Conservation (phyloP, 2,329 filamentous ascomycete species). For the Geosmithia morbida region DNA sequence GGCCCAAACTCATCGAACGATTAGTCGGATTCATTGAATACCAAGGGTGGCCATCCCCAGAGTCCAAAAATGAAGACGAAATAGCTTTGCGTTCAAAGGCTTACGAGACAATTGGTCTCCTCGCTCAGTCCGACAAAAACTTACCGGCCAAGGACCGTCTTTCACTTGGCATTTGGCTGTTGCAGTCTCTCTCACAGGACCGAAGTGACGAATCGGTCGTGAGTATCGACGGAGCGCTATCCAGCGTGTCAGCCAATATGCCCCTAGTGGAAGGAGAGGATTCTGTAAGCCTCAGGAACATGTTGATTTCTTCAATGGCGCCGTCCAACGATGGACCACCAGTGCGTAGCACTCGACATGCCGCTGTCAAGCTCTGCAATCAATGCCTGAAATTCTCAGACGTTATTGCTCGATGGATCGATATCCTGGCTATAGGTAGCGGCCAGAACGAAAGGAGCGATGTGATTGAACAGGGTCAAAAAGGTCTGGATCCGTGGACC, state of each 20-base stretch:
- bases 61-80: constrained; percentile 43
- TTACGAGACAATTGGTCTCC: constrained; percentile 80
- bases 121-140: constrained; percentile 53
- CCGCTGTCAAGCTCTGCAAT: constrained; percentile 80
- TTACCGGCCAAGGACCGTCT: constrained; percentile 39
- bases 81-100: constrained; percentile 60
- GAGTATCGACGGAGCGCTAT: constrained; percentile 80
- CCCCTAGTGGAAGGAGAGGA: constrained; percentile 15
- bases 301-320: constrained; percentile 57
- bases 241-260: constrained; percentile 47
- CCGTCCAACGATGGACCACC: constrained; percentile 31
- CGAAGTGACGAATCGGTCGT: constrained; percentile 61
- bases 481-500: constrained; percentile 62
- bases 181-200: constrained; percentile 70
- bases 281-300: constrained; percentile 20
- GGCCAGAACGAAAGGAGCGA: constrained; percentile 58
- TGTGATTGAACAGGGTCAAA: constrained; percentile 76
- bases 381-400: constrained; percentile 71
- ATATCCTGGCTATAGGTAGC: constrained; percentile 66
- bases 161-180: constrained; percentile 57
- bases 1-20: constrained; percentile 50
- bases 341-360: constrained; percentile 64
- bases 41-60: constrained; percentile 69
- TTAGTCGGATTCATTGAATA: constrained; percentile 60
- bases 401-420: constrained; percentile 70